Percentiles rank a stretch among this genome's conserved stretches.
These are phyloP conservation scores for Lentinula guzmanii DNA, from an alignment of 768 basidiomycete species.

Conservation along the genomic window DNA sequence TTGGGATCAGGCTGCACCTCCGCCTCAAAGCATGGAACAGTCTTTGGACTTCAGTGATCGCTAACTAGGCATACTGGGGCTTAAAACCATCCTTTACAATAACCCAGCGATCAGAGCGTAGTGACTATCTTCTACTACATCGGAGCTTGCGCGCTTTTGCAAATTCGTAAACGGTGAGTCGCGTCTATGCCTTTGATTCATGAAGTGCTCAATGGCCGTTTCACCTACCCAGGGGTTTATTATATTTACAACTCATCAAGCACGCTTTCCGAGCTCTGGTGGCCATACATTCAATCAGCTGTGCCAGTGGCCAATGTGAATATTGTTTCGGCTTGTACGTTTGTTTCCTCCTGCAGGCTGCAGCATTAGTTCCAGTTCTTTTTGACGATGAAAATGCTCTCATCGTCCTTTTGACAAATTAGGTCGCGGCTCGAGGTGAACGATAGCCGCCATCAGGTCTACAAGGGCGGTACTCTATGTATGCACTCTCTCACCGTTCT, in stretches of 20 bases:
- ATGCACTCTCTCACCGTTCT: not conserved
- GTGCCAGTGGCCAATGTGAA: not conserved
- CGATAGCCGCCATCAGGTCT: conserved; percentile 8
- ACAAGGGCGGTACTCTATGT: conserved; percentile 2
- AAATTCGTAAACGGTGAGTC: conserved; percentile 8
- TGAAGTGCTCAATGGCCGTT: too few relatives aligned
- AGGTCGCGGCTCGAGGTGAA: conserved; percentile 8
- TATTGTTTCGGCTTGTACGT: not conserved
- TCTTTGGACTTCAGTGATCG: not conserved
- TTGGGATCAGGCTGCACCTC: conserved; percentile 8
- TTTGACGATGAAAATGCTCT: not conserved
- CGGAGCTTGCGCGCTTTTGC: conserved; percentile 3
- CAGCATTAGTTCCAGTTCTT: not conserved
- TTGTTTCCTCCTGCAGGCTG: not conserved
- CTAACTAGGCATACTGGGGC: not conserved
- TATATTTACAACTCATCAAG: not conserved
- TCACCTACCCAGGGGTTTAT: not conserved
- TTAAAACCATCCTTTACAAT: not conserved
- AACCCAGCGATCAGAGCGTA: not conserved
- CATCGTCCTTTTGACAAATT: not conserved
- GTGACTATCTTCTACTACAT: conserved; percentile 7
- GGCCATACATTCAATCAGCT: not conserved
- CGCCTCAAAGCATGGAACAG: conserved; percentile 8
- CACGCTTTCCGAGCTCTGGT: not conserved
- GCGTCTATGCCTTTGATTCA: not conserved